Evolutionary conservation across 352 stramenopile genomes (phyloP).

Genomic region (Globisporangium paroecandrum): DNA sequence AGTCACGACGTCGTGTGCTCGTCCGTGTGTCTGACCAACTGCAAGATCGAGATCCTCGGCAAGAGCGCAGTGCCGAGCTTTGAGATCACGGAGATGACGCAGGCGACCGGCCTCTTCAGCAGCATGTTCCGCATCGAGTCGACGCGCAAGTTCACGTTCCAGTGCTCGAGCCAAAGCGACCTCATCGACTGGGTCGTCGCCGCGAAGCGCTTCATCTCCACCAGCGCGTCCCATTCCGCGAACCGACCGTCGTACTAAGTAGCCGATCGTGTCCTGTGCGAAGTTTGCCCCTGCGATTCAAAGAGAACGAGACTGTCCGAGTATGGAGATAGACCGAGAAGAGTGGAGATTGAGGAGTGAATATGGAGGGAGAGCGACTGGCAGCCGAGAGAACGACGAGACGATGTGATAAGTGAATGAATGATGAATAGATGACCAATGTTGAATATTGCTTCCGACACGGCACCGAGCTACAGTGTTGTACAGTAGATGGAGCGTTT

Average conservation of each 20-base stretch:
- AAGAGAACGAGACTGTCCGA: background rate
- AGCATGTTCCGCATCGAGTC: slow-evolving; percentile 61
- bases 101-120: slow-evolving; percentile 51
- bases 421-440: background rate
- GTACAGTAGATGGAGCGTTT: no score
- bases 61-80: slow-evolving; percentile 64
- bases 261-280: background rate
- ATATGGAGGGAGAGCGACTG: background rate
- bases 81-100: slow-evolving; percentile 63
- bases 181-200: slow-evolving; percentile 82
- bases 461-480: background rate
- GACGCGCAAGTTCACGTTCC: slow-evolving; percentile 72
- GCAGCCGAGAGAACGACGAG: background rate
- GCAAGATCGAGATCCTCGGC: slow-evolving; percentile 71
- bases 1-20: slow-evolving; percentile 43
- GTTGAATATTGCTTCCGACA: background rate
- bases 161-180: slow-evolving; percentile 74
- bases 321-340: background rate
- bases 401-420: background rate
- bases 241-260: slow-evolving; percentile 8
- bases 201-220: slow-evolving; percentile 63
- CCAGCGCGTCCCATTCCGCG: slow-evolving; percentile 35
- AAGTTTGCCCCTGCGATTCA: background rate
- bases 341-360: background rate
- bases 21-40: slow-evolving; percentile 62